These are phyloP conservation scores for Neonectria faginata DNA, from an alignment of 2,329 filamentous ascomycete species.

Conservation along the genomic window DNA sequence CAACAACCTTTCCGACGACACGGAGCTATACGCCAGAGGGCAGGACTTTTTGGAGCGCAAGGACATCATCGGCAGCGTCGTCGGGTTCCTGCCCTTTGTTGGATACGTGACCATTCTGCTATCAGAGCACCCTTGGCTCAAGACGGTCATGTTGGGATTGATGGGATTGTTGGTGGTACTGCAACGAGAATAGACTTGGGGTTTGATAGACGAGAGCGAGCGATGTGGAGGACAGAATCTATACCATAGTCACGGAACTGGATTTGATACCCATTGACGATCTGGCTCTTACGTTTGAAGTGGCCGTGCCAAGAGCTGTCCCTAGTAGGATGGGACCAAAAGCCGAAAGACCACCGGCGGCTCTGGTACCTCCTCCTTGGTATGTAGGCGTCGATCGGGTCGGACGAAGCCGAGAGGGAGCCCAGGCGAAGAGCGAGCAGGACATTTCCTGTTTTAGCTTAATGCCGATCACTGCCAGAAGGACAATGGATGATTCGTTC, in stretches of 20 bases:
- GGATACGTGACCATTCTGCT: constrained; percentile 97
- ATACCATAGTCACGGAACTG: constrained; percentile 16
- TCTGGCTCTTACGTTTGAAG: neutral
- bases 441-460: constrained; percentile 20
- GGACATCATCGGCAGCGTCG: constrained; percentile 93
- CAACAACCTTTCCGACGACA: constrained; percentile 95
- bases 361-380: neutral
- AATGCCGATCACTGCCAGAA: constrained; percentile 33
- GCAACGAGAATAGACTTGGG: constrained; percentile 77
- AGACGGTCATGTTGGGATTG: constrained; percentile 91
- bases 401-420: constrained; percentile 17
- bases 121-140: constrained; percentile 96
- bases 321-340: neutral
- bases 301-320: neutral
- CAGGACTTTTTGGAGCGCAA: constrained; percentile 88
- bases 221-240: constrained; percentile 15
- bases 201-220: constrained; percentile 9
- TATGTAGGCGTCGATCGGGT: neutral
- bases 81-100: constrained; percentile 92
- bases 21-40: constrained; percentile 83
- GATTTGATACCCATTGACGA: constrained; percentile 26
- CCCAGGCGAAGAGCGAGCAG: neutral
- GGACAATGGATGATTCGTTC: neutral
- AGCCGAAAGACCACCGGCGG: constrained; percentile 1
- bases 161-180: constrained; percentile 96